Evolutionary conservation across 2,329 filamentous ascomycete genomes (phyloP), one percentile per base, ranked within the genome.

Genomic region (Aspergillus vadensis): DNA sequence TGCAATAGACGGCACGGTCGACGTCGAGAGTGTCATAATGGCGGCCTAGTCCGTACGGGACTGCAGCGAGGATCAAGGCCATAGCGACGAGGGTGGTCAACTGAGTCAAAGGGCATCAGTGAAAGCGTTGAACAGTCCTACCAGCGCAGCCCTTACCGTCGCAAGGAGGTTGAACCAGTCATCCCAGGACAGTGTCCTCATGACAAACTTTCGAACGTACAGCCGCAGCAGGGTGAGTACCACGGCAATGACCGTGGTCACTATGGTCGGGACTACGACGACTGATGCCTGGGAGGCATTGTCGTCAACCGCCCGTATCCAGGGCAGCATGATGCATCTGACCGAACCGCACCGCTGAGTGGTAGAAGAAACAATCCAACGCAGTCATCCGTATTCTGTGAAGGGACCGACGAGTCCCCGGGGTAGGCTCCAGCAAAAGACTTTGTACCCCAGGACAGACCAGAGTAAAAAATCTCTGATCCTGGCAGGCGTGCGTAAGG

Each of bases 91-190:
- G 14, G 4, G 41, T 44, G 41, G 41, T 44, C 41, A 44, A 15
- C 41, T 44, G 17, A 44, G 41, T 15, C 41, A 15, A 5, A 12
- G 9, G 41, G 5, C 4, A 44, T 44, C 41, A 44, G 41, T 14
- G 2, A 44, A 23, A 14, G 5, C 2, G 6, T 23, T 2, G 19
- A 44, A 14, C 14, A 48, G 44, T 36, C 9, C 50, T 41, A 53
- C 41, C 14, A 43, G 44, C 12, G 32, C 23, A 38, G 55, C 59
- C 27, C 27, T 58, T 30, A 65, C 63, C 54, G 60, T 62, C 9
- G 56, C 61, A 21, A 64, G 53, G 10, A 65, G 61, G 50, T 63
- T 65, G 43, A 63, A 65, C 52, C 55, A 61, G 47, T 65, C 63
- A 58, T 65, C 63, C 63, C 63, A 65, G 44, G 32, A 52, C n/a